Evolutionary conservation across 1,284 basidiomycete species (phyloP), one percentile per base, ranked within the genome.

Genomic region (Thecaphora frezii): DNA sequence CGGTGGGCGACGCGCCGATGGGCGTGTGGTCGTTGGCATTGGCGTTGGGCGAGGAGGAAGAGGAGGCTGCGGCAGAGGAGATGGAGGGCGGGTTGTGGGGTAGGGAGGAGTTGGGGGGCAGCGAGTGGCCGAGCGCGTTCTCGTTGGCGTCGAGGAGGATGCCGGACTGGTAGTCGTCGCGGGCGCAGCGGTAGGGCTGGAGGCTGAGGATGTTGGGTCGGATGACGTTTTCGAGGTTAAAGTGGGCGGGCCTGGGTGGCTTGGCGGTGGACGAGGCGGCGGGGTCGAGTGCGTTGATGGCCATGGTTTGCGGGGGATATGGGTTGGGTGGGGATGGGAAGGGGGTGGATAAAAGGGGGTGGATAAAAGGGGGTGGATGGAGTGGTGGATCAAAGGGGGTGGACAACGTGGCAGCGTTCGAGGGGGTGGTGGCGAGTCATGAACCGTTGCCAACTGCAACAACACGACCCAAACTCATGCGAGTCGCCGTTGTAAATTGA

Each of bases 101-200:
- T 30, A 74, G 55, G 43, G 44, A 44, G 7, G 71, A 61, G 23
- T 60, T 62, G 25, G 54, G 44, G 3, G 85, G 82, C n/a, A 97
- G 86, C 1, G 90, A 88, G 76, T 91, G 90, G 0, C 94, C 94
- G 42, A 94, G 83, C 0, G 92, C 86, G 78, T 98, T 97, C 82
- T 98, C 94, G 80, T 97, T 98, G 28, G 96, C 96, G 73, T 99
- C 96, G 30, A 99, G 86, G n/a, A 99, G 86, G 69, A 97, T 88
- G 24, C 93, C 93, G 1, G 86, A 83, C 44, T 88, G 87, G 81
- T 97, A 99, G 82, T 98, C 94, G 76, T 99, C 96, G 49, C 94
- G 84, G 1, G 96, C 96, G 73, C 92, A 97, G 28, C 93, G 87
- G 81, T 99, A 98, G 0, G 96, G 96, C 58, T 89, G 86, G 19